These are phyloP conservation scores for Peronospora tabacina DNA, from an alignment of 352 stramenopile genomes.

Conservation along the genomic window DNA sequence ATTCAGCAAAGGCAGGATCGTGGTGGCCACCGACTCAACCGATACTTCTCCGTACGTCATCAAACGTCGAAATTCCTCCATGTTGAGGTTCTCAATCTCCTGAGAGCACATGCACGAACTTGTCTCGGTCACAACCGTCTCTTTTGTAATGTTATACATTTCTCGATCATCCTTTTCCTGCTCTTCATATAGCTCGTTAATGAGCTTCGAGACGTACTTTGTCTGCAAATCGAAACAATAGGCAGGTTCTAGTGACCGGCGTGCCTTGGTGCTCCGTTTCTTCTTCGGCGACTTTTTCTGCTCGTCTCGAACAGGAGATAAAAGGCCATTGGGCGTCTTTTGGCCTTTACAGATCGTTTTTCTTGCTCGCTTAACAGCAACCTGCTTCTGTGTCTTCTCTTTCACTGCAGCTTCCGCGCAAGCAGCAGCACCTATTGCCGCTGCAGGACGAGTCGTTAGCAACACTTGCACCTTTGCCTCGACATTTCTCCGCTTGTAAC, in stretches of 20 bases:
- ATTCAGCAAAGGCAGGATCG: constrained; percentile 58
- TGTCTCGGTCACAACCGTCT: constrained; percentile 60
- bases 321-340: constrained; percentile 13
- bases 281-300: constrained; percentile 44
- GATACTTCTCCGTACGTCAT: constrained; percentile 82
- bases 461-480: constrained; percentile 12
- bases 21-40: constrained; percentile 51
- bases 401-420: constrained; percentile 14
- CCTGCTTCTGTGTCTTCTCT: constrained; percentile 6
- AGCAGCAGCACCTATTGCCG: constrained; percentile 10
- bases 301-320: constrained; percentile 52
- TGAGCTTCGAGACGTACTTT: constrained; percentile 36
- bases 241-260: constrained; percentile 36
- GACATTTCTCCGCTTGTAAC: constrained; percentile 6
- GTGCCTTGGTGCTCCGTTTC: constrained; percentile 31
- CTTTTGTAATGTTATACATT: constrained; percentile 63
- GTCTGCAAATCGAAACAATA: constrained; percentile 34
- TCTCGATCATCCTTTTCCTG: constrained; percentile 70
- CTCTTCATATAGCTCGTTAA: constrained; percentile 55
- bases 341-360: background rate
- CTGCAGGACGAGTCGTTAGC: constrained; percentile 12
- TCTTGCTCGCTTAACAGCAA: constrained; percentile 3
- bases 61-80: constrained; percentile 58
- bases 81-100: constrained; percentile 59
- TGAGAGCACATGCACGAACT: constrained; percentile 47